A percentile compares a stretch with the other conserved stretches of the same genome.
Evolutionary conservation across 305 asterid species (phyloP).

Genomic region (Fraxinus ornus): DNA sequence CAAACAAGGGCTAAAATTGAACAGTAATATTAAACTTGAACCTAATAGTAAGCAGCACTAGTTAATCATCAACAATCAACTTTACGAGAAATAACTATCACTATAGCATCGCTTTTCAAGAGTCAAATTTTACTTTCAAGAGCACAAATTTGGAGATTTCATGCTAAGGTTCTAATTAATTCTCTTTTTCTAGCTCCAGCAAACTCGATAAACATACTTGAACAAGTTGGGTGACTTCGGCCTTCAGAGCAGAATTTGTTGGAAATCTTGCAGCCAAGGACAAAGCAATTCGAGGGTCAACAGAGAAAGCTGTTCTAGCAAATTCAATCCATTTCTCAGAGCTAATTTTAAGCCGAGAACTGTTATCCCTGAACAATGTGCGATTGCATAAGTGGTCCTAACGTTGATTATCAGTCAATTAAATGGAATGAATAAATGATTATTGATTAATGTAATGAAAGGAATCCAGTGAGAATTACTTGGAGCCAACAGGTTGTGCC

Average conservation of each 20-base stretch:
- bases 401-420: conserved; percentile 18
- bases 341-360: conserved; percentile 71
- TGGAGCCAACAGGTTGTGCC: conserved; percentile 94
- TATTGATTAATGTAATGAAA: not conserved
- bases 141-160: not conserved
- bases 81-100: not conserved
- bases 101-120: conserved; percentile 12
- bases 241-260: conserved; percentile 68
- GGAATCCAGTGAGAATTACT: conserved; percentile 44
- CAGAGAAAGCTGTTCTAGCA: conserved; percentile 83
- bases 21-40: not conserved
- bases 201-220: conserved; percentile 55
- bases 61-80: not conserved
- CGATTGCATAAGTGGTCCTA: conserved; percentile 21
- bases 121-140: conserved; percentile 13
- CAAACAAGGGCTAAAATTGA: not conserved
- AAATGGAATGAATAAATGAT: conserved; percentile 10
- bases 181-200: conserved; percentile 7
- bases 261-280: conserved; percentile 89
- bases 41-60: not conserved
- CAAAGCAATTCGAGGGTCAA: conserved; percentile 87
- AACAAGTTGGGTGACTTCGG: conserved; percentile 80
- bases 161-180: conserved; percentile 15
- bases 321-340: conserved; percentile 89
- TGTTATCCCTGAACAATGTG: conserved; percentile 56